These are phyloP conservation scores for Lecanicillium sp. DNA, from an alignment of 2,329 filamentous ascomycete genomes.

Conservation along the genomic window DNA sequence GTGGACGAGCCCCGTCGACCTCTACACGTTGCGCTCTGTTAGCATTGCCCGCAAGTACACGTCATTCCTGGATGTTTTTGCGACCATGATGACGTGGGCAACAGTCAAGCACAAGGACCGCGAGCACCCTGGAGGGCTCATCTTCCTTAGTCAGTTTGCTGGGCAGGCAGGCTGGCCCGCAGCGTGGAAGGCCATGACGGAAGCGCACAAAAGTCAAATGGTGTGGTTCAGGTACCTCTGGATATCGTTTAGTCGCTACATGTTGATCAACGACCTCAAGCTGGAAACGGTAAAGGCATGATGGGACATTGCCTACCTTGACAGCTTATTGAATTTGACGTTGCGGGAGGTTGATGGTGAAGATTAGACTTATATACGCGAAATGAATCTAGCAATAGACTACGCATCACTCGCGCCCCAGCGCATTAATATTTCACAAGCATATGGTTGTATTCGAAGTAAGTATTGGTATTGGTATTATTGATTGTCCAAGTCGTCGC, in stretches of 20 bases:
- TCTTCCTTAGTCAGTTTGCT: conserved; percentile 67
- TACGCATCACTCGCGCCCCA: too few relatives aligned
- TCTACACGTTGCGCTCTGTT: conserved; percentile 78
- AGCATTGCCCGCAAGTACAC: conserved; percentile 73
- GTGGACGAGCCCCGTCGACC: conserved; percentile 64
- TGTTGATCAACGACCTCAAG: conserved; percentile 86
- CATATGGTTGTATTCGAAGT: too few relatives aligned
- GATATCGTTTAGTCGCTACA: conserved; percentile 87
- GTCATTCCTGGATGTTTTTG: conserved; percentile 66
- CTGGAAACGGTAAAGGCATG: conserved; percentile 31
- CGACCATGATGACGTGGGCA: conserved; percentile 56
- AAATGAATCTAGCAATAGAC: background rate
- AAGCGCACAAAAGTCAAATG: conserved; percentile 93
- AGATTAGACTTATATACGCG: background rate
- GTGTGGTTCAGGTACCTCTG: conserved; percentile 96
- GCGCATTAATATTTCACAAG: too few relatives aligned
- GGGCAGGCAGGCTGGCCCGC: conserved; percentile 42
- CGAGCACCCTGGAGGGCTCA: conserved; percentile 46
- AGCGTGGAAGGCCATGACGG: conserved; percentile 81
- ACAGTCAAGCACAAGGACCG: conserved; percentile 24
- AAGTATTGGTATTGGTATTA: too few relatives aligned
- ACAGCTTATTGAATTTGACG: background rate
- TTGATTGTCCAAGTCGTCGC: too few relatives aligned
- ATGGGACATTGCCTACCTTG: background rate
- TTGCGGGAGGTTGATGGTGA: background rate